Conservation (phyloP, 202 grass and related monocot species). For the Tripidium arundinaceum region DNA sequence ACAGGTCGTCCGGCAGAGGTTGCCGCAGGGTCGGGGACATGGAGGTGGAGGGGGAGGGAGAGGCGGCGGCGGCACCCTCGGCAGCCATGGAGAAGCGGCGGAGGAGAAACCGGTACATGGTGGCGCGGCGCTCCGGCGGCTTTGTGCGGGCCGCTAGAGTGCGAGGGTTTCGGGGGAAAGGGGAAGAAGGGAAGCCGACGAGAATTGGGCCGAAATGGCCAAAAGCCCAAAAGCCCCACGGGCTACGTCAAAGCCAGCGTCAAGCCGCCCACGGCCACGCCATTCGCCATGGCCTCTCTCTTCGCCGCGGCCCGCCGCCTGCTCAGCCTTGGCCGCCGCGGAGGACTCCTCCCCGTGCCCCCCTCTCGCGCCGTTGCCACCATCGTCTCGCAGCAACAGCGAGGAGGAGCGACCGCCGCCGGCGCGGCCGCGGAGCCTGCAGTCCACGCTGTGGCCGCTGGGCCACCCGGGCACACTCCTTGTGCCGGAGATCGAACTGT, state of each 20-base stretch:
- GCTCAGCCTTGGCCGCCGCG: slow-evolving; percentile 31
- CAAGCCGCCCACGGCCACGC: background rate
- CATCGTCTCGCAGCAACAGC: slow-evolving; percentile 21
- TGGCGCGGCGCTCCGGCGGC: slow-evolving; percentile 19
- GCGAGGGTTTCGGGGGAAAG: slow-evolving; percentile 8
- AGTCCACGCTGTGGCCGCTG: slow-evolving; percentile 66
- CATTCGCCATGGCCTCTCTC: slow-evolving; percentile 26
- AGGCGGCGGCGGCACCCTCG: background rate
- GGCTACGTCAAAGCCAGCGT: background rate
- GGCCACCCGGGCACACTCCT: slow-evolving; percentile 59
- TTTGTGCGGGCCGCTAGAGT: background rate
- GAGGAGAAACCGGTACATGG: slow-evolving; percentile 32
- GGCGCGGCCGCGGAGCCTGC: slow-evolving; percentile 31
- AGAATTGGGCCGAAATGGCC: background rate
- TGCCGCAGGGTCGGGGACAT: background rate
- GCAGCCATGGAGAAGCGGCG: slow-evolving; percentile 18
- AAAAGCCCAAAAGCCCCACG: background rate
- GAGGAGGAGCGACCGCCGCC: background rate
- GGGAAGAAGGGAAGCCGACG: too few species aligned
- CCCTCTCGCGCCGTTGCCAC: background rate
- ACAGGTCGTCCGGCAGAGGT: slow-evolving; percentile 8
- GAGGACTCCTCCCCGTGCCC: background rate
- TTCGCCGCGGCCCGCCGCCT: slow-evolving; percentile 37
- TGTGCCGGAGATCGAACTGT: slow-evolving; percentile 65
- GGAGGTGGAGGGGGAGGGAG: background rate